These are phyloP conservation scores for Solanum medicagineum DNA, from an alignment of 257 asterid genomes.

Conservation along the genomic window DNA sequence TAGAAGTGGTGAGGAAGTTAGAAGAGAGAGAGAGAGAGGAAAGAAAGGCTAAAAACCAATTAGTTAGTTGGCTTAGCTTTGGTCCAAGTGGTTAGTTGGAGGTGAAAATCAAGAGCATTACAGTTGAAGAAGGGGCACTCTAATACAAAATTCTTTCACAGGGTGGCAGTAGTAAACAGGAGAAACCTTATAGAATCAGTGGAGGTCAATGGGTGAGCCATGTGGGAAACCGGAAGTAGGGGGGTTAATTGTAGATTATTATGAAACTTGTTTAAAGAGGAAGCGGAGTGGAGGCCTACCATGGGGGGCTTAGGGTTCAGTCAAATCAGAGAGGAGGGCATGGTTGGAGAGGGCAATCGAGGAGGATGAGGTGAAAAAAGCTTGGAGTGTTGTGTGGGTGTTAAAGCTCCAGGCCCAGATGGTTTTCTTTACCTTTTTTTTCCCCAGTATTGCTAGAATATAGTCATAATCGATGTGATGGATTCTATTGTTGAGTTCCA, in stretches of 20 bases:
- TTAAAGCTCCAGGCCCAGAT: not conserved
- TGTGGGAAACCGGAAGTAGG: not conserved
- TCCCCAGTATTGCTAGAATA: not conserved
- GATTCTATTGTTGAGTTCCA: too few species aligned
- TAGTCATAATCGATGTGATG: not conserved
- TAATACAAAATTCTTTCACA: not conserved
- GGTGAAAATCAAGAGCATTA: not conserved
- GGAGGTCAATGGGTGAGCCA: not conserved
- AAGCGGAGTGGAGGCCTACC: not conserved
- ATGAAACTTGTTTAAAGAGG: not conserved
- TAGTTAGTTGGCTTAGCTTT: not conserved
- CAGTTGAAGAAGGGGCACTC: not conserved
- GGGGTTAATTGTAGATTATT: not conserved
- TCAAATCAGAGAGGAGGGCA: not conserved
- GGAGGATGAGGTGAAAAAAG: not conserved
- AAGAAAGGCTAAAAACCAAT: not conserved
- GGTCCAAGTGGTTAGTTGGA: not conserved
- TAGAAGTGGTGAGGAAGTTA: not conserved
- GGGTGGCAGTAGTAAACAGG: not conserved
- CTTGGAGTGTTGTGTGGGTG: not conserved
- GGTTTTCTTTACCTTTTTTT: not conserved
- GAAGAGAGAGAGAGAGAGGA: not conserved
- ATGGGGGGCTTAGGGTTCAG: not conserved
- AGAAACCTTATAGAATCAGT: not conserved
- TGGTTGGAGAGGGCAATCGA: not conserved